These are phyloP conservation scores for Filobasidium floriforme DNA, from an alignment of 768 basidiomycete species.

Conservation along the genomic window DNA sequence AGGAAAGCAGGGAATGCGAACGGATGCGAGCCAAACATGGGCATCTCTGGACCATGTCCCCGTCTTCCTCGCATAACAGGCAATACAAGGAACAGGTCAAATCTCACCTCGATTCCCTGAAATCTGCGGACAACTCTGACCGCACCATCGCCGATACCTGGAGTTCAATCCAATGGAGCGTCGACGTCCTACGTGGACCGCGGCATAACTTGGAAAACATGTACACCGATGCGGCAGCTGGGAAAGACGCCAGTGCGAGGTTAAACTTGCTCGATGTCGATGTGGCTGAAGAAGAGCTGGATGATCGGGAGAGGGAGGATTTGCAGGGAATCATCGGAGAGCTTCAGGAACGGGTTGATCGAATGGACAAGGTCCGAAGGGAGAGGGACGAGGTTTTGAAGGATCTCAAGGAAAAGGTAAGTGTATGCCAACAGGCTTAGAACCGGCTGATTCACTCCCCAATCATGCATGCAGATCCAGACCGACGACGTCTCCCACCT, in stretches of 20 bases:
- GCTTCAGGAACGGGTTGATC: slow-evolving; percentile 69
- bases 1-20: slow-evolving; percentile 81
- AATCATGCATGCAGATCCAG: slow-evolving; percentile 60
- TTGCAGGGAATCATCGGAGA: slow-evolving; percentile 65
- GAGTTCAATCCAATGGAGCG: slow-evolving; percentile 61
- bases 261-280: slow-evolving; percentile 67
- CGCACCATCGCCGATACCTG: slow-evolving; percentile 65
- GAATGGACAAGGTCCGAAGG: slow-evolving; percentile 70
- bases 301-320: slow-evolving; percentile 46
- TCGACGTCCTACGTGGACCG: slow-evolving; percentile 51
- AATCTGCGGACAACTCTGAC: slow-evolving; percentile 72
- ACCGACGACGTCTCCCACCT: slow-evolving; percentile 92
- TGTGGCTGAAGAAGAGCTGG: slow-evolving; percentile 57
- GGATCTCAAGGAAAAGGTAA: slow-evolving; percentile 91
- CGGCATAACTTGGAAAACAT: slow-evolving; percentile 47
- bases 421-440: background rate
- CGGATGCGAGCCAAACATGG: slow-evolving; percentile 68
- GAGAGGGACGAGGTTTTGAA: slow-evolving; percentile 81
- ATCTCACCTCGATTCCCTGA: slow-evolving; percentile 61
- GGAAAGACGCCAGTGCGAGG: slow-evolving; percentile 48
- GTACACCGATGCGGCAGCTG: slow-evolving; percentile 55
- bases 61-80: slow-evolving; percentile 66
- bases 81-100: slow-evolving; percentile 69
- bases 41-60: slow-evolving; percentile 76
- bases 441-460: slow-evolving; percentile 1